Conservation (phyloP, 1,284 basidiomycete genomes). For the Singerocomus rubriflavus region DNA sequence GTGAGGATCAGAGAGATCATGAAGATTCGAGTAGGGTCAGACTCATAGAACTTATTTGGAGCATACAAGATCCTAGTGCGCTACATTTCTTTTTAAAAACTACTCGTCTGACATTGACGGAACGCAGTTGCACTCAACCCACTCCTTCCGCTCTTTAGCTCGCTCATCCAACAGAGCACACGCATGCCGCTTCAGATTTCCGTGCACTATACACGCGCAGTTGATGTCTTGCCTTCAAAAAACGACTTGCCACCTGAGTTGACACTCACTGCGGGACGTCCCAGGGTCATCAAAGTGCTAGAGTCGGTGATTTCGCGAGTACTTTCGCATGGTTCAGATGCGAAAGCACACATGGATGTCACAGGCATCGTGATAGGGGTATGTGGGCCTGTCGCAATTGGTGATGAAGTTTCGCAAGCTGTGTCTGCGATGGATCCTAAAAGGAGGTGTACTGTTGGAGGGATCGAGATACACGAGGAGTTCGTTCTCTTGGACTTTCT, state of each 20-base stretch:
- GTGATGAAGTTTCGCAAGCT: constrained; percentile 53
- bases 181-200: constrained; percentile 51
- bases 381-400: constrained; percentile 64
- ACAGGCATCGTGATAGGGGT: constrained; percentile 64
- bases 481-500: constrained; percentile 10
- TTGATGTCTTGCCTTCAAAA: constrained; percentile 36
- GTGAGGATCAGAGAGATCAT: constrained; percentile 32
- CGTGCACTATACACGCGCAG: constrained; percentile 67
- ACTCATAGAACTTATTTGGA: constrained; percentile 69
- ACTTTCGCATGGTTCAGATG: constrained; percentile 40
- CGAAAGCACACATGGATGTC: constrained; percentile 43
- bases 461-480: constrained; percentile 75
- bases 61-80: constrained; percentile 58
- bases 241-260: constrained; percentile 45
- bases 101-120: constrained; percentile 2
- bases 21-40: constrained; percentile 53
- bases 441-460: constrained; percentile 62
- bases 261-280: constrained; percentile 51
- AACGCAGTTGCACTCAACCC: constrained; percentile 47
- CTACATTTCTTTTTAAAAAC: background rate
- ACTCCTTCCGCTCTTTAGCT: constrained; percentile 53
- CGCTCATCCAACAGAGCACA: constrained; percentile 50
- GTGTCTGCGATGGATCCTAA: constrained; percentile 51
- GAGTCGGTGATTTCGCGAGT: constrained; percentile 52
- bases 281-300: constrained; percentile 46